Base-by-base conservation (phyloP, 179 eudicot species). In the Spinacia oleracea region DNA sequence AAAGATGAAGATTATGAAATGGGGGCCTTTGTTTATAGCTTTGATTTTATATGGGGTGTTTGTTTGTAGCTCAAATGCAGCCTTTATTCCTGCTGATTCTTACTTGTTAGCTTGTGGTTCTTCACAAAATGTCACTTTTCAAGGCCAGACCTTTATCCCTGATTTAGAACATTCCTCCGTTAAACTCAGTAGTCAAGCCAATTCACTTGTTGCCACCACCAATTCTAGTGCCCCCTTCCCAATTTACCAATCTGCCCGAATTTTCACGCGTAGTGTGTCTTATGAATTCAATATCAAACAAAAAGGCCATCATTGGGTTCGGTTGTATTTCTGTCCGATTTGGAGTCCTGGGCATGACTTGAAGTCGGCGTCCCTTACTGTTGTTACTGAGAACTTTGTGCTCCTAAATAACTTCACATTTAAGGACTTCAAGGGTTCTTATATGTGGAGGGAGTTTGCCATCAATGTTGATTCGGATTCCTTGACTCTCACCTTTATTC, bases 61-160 rank as follows among this genome's bases (percentile, higher is more conserved):
- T 51, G 65, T 81, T 83, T 77, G 70, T 77, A 62, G 73, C 66
- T 88, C 84, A 74, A 81, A 77, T 85, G 84, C 90, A 27, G 78
- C 78, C 18, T 92, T 84, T 80, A 81, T 72, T 72, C 93, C 94
- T 60, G 70, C 76, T 83, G 97, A 91, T 85, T 83, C 79, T 56
- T 90, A 89, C 86, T 81, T 92, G 75, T 74, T 92, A 81, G 84
- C 86, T 34, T 92, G 97, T 89, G 97, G 97, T 38, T 90, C 97
- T 78, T 63, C 91, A 23, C 70, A 89, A 70, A 89, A 87, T 87
- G 88, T 92, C 50, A 86, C 85, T 62, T 89, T 84, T 77, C 85
- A 87, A 84, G 91, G 90, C 59, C 94, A 86, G 78, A 88, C 77
- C 42, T 92, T 84, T 79, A 72, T 83, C 56, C 92, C 97, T 75